Base-by-base conservation (phyloP, 495 filamentous ascomycete species). In the Cercophora newfieldiana region DNA sequence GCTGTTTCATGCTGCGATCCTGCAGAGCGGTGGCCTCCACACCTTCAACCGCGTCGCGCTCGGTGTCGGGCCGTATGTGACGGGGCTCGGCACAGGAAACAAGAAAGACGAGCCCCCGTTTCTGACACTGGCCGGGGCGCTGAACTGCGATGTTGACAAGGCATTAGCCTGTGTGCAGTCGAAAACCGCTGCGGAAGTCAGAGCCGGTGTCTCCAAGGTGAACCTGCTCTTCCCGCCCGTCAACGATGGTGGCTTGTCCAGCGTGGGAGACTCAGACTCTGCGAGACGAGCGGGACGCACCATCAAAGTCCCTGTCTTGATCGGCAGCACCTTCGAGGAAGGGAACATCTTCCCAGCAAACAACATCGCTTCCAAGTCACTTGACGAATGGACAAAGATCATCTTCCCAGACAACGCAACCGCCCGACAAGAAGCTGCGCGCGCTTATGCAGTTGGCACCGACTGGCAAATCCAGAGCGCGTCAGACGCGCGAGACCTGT, bases 251-350 rank as follows among this genome's bases (percentile, higher is more conserved):
- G 63, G 53, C n/a, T 19, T 58, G 22, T 65, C 63, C 5, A 65
- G 63, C 37, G 63, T 65, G 24, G 63, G 54, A 19, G 63, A 65
- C 22, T 65, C 63, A n/a, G 63, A 58, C 54, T 21, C 51, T 24
- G 63, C 63, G 12, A 19, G 63, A 16, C 63, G 63, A n/a, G 63
- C 53, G 12, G 53, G 53, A 4, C 31, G 53, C 1, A 65, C 54
- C 7, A 29, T 65, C 51, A 58, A 49, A 25, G 63, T 65, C 8
- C 63, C 63, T 22, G 54, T 57, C 30, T 30, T 65, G 5, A 48
- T 65, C 19, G 63, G 63, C 1, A 65, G 63, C 54, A 65, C 63
- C 31, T 65, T 64, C 48, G 29, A 33, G 2, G 63, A 65, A 33
- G 63, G 63, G 24, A 47, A 65, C 33, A 65, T 65, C 30, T 31